Percentiles rank a stretch among this genome's conserved stretches.
Evolutionary conservation across 768 basidiomycete species (phyloP).

Genomic region (Steccherinum ochraceum): DNA sequence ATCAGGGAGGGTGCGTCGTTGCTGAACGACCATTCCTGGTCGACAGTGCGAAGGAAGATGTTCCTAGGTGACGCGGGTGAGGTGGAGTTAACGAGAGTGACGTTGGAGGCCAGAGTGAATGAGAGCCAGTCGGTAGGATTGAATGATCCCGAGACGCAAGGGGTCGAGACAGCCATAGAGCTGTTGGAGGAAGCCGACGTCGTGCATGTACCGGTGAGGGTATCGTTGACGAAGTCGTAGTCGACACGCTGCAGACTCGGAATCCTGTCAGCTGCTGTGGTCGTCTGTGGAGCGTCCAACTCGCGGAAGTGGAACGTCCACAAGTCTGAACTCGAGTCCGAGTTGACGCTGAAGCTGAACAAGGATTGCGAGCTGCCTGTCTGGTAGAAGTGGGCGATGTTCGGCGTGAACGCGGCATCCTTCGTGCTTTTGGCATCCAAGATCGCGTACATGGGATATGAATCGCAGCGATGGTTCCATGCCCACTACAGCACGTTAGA

Average conservation of each 20-base stretch:
- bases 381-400: constrained; percentile 12
- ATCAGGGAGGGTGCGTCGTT: constrained; percentile 4
- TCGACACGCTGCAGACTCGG: constrained; percentile 8
- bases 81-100: constrained; percentile 9
- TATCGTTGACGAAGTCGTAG: constrained; percentile 7
- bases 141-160: constrained; percentile 9
- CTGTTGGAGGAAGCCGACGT: background rate
- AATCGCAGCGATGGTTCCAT: constrained; percentile 12
- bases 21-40: constrained; percentile 3
- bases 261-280: constrained; percentile 5
- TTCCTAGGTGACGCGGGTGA: background rate
- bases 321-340: constrained; percentile 3
- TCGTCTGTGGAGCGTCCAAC: constrained; percentile 3
- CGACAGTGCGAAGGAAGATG: background rate
- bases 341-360: constrained; percentile 11
- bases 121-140: constrained; percentile 1
- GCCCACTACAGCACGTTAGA: background rate
- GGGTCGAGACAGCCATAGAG: background rate
- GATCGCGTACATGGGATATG: constrained; percentile 11
- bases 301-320: constrained; percentile 9
- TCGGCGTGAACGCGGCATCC: constrained; percentile 2
- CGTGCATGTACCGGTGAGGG: constrained; percentile 10
- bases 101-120: constrained; percentile 10
- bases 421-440: constrained; percentile 8
- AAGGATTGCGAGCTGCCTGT: background rate